Conservation (phyloP, 257 asterid species). For the Solanum rostratum region DNA sequence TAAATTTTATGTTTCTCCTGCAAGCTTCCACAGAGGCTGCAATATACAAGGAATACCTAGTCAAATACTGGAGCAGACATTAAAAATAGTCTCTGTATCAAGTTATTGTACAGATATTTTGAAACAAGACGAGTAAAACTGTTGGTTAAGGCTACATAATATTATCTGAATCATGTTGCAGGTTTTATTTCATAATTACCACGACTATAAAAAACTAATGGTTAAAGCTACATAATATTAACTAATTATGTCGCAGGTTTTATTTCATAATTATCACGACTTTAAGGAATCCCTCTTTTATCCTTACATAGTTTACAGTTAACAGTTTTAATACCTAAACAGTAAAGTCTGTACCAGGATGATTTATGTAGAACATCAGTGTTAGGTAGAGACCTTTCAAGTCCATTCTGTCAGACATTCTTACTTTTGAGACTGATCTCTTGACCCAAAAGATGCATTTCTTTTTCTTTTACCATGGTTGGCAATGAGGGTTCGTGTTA, state of each 20-base stretch:
- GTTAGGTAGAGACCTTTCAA: neutral
- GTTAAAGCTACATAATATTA: neutral
- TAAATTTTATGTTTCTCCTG: conserved; percentile 82
- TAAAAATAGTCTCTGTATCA: neutral
- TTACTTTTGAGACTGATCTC: neutral
- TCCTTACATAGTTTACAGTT: neutral
- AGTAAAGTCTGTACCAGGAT: neutral
- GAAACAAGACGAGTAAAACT: neutral
- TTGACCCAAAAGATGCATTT: neutral
- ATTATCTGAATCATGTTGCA: neutral
- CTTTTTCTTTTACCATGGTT: neutral
- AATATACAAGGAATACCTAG: neutral
- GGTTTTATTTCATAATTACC: neutral
- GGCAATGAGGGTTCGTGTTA: neutral
- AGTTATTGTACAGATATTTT: neutral
- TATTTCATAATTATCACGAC: neutral
- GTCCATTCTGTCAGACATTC: neutral
- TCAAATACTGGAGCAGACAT: neutral
- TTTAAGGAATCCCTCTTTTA: neutral
- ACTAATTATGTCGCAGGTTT: neutral
- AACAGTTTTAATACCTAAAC: neutral
- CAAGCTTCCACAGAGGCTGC: conserved; percentile 94
- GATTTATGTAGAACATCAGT: neutral
- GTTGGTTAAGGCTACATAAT: neutral
- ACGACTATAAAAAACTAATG: neutral